These are phyloP conservation scores for Entomortierella lignicola DNA, from an alignment of 192 early-diverging fungal species.

Conservation along the genomic window DNA sequence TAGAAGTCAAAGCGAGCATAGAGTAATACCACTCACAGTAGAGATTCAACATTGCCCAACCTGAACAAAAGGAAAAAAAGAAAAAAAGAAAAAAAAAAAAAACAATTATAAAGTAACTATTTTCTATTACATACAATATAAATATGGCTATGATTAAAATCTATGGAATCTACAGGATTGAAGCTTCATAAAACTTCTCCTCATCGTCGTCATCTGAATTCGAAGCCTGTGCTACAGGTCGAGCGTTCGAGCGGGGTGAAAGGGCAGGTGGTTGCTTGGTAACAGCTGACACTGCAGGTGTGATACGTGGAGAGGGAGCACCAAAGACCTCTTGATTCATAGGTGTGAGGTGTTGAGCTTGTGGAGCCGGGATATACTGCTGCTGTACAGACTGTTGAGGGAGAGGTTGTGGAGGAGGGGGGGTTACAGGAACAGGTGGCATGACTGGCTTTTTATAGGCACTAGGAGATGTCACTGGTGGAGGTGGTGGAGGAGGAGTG, in stretches of 20 bases:
- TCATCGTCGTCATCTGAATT: not conserved
- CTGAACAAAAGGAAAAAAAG: too few relatives aligned
- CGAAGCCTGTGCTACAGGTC: not conserved
- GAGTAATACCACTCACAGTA: not conserved
- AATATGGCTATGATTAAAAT: not conserved
- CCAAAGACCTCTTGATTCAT: conserved; percentile 32
- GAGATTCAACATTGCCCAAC: conserved; percentile 10
- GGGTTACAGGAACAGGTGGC: conserved; percentile 22
- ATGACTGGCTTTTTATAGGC: conserved; percentile 14
- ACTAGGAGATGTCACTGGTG: not conserved
- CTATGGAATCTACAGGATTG: not conserved
- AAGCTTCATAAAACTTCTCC: not conserved
- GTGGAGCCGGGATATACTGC: conserved; percentile 26
- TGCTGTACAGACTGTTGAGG: conserved; percentile 25
- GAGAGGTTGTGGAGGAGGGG: not conserved
- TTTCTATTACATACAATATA: too few relatives aligned
- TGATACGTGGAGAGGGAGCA: conserved; percentile 37
- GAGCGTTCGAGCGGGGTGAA: not conserved
- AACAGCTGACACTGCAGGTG: conserved; percentile 7
- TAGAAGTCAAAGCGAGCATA: not conserved
- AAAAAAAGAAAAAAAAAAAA: not conserved
- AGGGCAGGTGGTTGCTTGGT: not conserved
- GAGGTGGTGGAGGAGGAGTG: not conserved
- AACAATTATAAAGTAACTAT: not conserved
- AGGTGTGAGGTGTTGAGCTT: conserved; percentile 19